Evolutionary conservation across 2,329 filamentous ascomycete genomes (phyloP), one percentile per base, ranked within the genome.

Genomic region (Phoma sp.): DNA sequence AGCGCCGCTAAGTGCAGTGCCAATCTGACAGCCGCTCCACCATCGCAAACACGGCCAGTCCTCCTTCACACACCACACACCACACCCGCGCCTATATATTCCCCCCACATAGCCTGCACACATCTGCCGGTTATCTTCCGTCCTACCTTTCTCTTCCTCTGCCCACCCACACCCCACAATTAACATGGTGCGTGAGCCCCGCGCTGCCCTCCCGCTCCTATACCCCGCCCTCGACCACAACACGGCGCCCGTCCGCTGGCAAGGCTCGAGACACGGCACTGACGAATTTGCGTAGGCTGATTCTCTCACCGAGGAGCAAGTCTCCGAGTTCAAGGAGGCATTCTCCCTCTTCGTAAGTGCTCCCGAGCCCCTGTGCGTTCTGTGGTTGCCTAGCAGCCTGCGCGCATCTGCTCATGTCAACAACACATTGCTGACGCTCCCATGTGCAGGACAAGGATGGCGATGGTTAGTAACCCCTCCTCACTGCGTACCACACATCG

Each of bases 281-380:
- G 56, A 76, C 71, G 36, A 8, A 9, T 43, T 51, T 24, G 31
- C 44, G 55, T 78, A 98, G 94, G 94, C 94, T 79, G 95, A 99
- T 79, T 94, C 94, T 80, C 89, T 99, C 76, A 98, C 95, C 72
- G 95, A 99, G 86, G 95, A 99, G 84, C 95, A 99, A 87, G 95
- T 99, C 78, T 98, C 95, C 78, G 95, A 99, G 84, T 99, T 98
- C 86, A 99, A 98, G 90, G 95, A 99, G 84, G 95, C 95, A 51
- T 99, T 99, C 84, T 99, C 95, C 78, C 91, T 99, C 68, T 99
- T 99, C 81, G 95, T 99, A 89, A 89, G 95, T 88, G 35, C 52
- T 57, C 31, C 15, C 24, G 21, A 33, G 33, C 52, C 59, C 36
- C 38, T 21, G 33, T 51, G 53, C 47, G 12, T 33, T 43, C 50